These are phyloP conservation scores for Fusarium udum DNA, from an alignment of 2,329 filamentous ascomycete genomes.

Conservation along the genomic window DNA sequence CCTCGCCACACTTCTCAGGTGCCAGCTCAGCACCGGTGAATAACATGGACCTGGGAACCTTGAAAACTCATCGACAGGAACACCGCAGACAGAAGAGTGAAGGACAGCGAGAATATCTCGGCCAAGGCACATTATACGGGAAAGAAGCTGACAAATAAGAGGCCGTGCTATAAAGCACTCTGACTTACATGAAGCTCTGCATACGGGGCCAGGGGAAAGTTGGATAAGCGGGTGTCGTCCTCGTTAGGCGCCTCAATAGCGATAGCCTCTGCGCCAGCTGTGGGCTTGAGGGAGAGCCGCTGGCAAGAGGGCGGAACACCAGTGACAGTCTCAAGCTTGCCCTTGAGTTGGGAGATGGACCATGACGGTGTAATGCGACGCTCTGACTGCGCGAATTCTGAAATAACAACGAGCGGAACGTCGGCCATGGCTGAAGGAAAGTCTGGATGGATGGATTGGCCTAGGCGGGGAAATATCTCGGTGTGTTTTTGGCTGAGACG, in stretches of 20 bases:
- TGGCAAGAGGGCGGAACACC: slow-evolving; percentile 87
- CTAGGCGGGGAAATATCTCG: slow-evolving; percentile 21
- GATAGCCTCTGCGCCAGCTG: slow-evolving; percentile 66
- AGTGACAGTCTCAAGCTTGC: slow-evolving; percentile 90
- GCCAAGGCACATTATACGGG: not conserved
- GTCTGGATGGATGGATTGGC: not conserved
- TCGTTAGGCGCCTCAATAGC: slow-evolving; percentile 77
- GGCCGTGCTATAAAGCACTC: slow-evolving; percentile 44
- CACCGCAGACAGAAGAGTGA: not conserved
- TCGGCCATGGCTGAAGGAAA: slow-evolving; percentile 65
- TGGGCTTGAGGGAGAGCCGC: slow-evolving; percentile 73
- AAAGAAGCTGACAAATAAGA: slow-evolving; percentile 18
- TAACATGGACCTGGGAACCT: slow-evolving; percentile 7
- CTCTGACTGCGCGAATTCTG: slow-evolving; percentile 83
- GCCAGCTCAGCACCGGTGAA: slow-evolving; percentile 22
- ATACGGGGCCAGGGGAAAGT: slow-evolving; percentile 75
- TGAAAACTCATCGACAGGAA: slow-evolving; percentile 15
- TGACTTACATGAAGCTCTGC: slow-evolving; percentile 81
- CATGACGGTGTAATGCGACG: slow-evolving; percentile 92
- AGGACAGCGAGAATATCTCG: slow-evolving; percentile 18
- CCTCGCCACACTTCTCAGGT: slow-evolving; percentile 18
- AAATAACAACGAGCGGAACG: slow-evolving; percentile 78
- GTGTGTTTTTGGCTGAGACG: slow-evolving; percentile 10
- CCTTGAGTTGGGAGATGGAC: slow-evolving; percentile 84
- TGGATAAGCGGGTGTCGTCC: slow-evolving; percentile 71